Conservation (phyloP, 169 alveolate genomes). For the Plasmodium cynomolgi region DNA sequence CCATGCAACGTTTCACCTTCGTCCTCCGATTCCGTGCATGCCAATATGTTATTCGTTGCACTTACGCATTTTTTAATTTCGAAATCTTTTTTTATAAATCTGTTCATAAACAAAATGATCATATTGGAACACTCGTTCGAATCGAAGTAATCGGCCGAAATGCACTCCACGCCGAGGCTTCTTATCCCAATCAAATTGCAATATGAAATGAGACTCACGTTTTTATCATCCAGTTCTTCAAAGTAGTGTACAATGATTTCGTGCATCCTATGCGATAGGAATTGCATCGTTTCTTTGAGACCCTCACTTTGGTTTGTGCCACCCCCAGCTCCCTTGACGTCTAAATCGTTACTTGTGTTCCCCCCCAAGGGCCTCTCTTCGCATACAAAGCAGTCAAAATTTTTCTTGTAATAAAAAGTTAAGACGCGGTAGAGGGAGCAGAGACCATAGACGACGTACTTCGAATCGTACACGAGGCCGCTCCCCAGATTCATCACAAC, state of each 20-base stretch:
- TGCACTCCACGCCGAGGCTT: conserved; percentile 11
- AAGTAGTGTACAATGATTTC: conserved; percentile 19
- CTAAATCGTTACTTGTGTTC: not conserved
- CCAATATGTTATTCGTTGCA: conserved; percentile 41
- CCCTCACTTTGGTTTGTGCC: not conserved
- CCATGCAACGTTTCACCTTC: not conserved
- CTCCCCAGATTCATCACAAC: not conserved
- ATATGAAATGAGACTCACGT: conserved; percentile 51
- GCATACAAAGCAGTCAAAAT: conserved; percentile 33
- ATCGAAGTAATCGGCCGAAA: conserved; percentile 38
- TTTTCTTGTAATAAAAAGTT: conserved; percentile 30
- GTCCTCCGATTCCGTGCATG: conserved; percentile 24
- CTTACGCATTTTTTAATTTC: conserved; percentile 43
- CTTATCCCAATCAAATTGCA: conserved; percentile 43
- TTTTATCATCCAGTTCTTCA: conserved; percentile 51
- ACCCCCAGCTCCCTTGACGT: not conserved
- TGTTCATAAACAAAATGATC: conserved; percentile 62
- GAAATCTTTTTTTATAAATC: conserved; percentile 64
- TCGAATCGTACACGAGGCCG: conserved; percentile 23
- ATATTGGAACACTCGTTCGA: conserved; percentile 39
- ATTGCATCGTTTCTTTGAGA: not conserved
- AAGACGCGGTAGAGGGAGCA: conserved; percentile 46
- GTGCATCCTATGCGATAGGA: not conserved
- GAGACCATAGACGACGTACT: conserved; percentile 53
- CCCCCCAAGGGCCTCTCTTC: not conserved